Conservation (phyloP, 192 early-diverging fungal species). For the Gorgonomyces haynaldii region DNA sequence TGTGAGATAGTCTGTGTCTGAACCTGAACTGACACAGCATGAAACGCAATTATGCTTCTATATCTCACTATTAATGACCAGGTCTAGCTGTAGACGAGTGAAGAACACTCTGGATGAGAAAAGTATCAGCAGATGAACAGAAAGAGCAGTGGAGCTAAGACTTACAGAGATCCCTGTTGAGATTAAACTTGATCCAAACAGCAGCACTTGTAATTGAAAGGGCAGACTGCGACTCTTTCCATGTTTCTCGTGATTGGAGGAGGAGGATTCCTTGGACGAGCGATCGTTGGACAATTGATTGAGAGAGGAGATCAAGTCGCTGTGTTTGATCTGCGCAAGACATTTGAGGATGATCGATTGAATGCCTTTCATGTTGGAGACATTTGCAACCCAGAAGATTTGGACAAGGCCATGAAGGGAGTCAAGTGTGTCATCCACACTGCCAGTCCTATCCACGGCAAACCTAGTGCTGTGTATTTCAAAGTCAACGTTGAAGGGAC, state of each 20-base stretch:
- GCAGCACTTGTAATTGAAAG: too few relatives aligned
- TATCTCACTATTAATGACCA: too few relatives aligned
- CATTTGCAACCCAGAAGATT: conserved; percentile 35
- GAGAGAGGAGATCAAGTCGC: conserved; percentile 47
- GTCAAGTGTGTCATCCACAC: conserved; percentile 76
- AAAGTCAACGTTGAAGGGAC: conserved; percentile 85
- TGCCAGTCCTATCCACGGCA: conserved; percentile 73
- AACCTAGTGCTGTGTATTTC: conserved; percentile 54
- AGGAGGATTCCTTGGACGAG: conserved; percentile 75
- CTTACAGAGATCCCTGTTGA: too few relatives aligned
- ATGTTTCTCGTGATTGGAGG: conserved; percentile 74
- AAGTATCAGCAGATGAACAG: too few relatives aligned
- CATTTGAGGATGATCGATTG: conserved; percentile 14
- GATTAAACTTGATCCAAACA: too few relatives aligned
- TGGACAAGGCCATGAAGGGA: conserved; percentile 50
- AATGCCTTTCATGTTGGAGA: conserved; percentile 45
- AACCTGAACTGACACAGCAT: too few relatives aligned
- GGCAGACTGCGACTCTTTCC: too few relatives aligned
- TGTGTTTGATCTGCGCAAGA: conserved; percentile 69
- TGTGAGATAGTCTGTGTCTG: too few relatives aligned
- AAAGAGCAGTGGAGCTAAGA: too few relatives aligned
- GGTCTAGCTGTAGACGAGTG: too few relatives aligned
- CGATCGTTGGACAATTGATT: conserved; percentile 62
- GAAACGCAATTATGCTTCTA: too few relatives aligned
- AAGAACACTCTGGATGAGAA: too few relatives aligned